Conservation (phyloP, 1,284 basidiomycete genomes). For the Taiwanofungus camphoratus region DNA sequence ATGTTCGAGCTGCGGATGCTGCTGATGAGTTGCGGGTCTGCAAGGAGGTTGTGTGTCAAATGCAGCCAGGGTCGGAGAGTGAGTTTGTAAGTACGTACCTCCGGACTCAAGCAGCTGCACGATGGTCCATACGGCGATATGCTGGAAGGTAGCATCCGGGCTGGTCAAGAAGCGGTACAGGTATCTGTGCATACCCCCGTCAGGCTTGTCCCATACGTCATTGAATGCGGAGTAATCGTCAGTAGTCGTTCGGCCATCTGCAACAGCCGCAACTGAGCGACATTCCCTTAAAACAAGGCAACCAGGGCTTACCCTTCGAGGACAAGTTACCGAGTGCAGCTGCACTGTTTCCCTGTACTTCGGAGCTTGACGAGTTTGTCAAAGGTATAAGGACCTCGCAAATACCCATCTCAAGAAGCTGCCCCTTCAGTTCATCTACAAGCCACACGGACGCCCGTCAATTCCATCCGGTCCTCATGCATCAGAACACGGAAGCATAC, state of each 20-base stretch:
- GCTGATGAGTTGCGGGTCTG: slow-evolving; percentile 83
- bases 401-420: slow-evolving; percentile 96
- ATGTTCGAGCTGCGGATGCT: slow-evolving; percentile 83
- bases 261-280: slow-evolving; percentile 30
- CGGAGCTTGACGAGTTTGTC: slow-evolving; percentile 93
- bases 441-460: slow-evolving; percentile 10
- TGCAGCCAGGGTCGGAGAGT: background rate
- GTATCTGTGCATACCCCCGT: slow-evolving; percentile 95
- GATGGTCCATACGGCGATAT: slow-evolving; percentile 99
- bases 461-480: background rate
- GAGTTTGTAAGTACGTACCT: slow-evolving; percentile 39
- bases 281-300: background rate
- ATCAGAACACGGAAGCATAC: slow-evolving; percentile 39
- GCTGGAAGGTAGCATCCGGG: slow-evolving; percentile 98
- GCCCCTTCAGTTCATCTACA: slow-evolving; percentile 89
- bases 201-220: slow-evolving; percentile 96
- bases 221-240: slow-evolving; percentile 99
- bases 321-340: slow-evolving; percentile 97
- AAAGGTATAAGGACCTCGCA: slow-evolving; percentile 97
- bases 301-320: slow-evolving; percentile 69
- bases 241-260: slow-evolving; percentile 71
- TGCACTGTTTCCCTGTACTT: slow-evolving; percentile 98
- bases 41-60: slow-evolving; percentile 7
- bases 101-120: slow-evolving; percentile 95
- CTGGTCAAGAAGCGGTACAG: slow-evolving; percentile 92